phyloP scores from a whole-genome alignment of 2,329 filamentous ascomycete genomes.

The Colletotrichum sp. region DNA sequence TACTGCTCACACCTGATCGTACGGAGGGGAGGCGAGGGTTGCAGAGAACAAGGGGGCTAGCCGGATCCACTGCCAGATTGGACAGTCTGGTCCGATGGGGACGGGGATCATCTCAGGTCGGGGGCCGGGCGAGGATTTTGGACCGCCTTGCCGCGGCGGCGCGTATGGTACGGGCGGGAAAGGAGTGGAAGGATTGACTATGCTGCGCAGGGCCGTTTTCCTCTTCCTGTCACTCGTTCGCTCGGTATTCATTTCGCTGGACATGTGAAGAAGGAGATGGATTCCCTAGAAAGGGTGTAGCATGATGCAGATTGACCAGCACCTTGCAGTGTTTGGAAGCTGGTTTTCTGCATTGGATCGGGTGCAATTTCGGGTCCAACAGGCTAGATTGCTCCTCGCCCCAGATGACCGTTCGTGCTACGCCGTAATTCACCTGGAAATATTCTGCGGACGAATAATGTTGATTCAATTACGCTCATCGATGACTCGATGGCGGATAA shows the following conservation, averaged over 20 bases:
- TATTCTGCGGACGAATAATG: neutral
- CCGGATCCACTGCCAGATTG: conserved; percentile 1
- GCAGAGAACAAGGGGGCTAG: neutral
- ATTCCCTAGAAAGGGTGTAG: neutral
- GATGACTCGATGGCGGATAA: neutral
- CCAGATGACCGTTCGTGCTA: neutral
- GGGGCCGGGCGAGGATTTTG: neutral
- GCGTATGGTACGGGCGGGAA: neutral
- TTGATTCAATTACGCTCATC: neutral
- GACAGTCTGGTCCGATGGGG: conserved; percentile 4
- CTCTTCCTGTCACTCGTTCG: neutral
- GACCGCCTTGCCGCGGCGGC: neutral
- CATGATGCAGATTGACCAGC: neutral
- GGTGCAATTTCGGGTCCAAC: neutral
- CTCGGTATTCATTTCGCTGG: neutral
- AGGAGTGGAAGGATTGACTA: neutral
- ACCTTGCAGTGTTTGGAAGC: neutral
- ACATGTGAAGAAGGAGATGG: conserved; percentile 15
- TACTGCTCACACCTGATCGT: neutral
- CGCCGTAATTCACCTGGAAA: neutral
- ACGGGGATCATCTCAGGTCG: conserved; percentile 1
- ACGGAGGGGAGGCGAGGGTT: neutral
- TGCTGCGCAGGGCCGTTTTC: neutral
- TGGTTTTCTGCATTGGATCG: neutral
- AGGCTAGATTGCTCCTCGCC: neutral